Percentiles rank a stretch among this genome's conserved stretches.
Conservation (phyloP, 805 yeast species). For the Ogataea trehaloabstinens region DNA sequence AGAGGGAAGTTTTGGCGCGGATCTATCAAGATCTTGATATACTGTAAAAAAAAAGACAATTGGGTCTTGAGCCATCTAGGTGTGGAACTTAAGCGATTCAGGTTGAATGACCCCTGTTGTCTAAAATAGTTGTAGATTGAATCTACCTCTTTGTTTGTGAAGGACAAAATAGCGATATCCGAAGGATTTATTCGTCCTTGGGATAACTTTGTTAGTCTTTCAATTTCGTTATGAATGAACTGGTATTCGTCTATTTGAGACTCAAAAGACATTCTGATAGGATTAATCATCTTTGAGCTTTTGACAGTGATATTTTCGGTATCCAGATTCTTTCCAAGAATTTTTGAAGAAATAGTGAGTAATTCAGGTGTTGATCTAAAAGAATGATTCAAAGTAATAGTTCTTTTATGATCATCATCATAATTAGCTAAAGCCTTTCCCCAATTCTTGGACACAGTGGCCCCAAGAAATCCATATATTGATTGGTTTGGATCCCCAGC, state of each 20-base stretch:
- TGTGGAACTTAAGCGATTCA: conserved; percentile 41
- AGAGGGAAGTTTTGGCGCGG: conserved; percentile 28
- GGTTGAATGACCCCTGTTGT: conserved; percentile 38
- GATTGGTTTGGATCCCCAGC: conserved; percentile 76
- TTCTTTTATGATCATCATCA: conserved; percentile 20
- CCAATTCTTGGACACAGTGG: conserved; percentile 31
- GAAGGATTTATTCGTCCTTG: conserved; percentile 40
- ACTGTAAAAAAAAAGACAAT: conserved; percentile 45
- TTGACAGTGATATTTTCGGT: conserved; percentile 20
- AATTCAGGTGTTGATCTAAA: conserved; percentile 65
- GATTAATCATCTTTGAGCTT: conserved; percentile 16
- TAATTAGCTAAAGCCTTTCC: conserved; percentile 17
- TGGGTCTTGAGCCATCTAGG: conserved; percentile 52
- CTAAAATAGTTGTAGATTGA: conserved; percentile 37
- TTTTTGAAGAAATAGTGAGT: conserved; percentile 39
- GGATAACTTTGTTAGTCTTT: conserved; percentile 39
- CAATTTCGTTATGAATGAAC: conserved; percentile 45
- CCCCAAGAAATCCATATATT: conserved; percentile 65
- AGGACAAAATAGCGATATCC: conserved; percentile 53
- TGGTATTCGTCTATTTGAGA: conserved; percentile 37
- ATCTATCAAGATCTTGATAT: conserved; percentile 42
- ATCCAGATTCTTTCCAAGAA: conserved; percentile 17
- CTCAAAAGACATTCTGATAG: conserved; percentile 27
- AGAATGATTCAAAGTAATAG: conserved; percentile 45
- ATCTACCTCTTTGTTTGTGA: conserved; percentile 50